Base-by-base conservation (phyloP, 1,284 basidiomycete species). In the Leccinum fallax region DNA sequence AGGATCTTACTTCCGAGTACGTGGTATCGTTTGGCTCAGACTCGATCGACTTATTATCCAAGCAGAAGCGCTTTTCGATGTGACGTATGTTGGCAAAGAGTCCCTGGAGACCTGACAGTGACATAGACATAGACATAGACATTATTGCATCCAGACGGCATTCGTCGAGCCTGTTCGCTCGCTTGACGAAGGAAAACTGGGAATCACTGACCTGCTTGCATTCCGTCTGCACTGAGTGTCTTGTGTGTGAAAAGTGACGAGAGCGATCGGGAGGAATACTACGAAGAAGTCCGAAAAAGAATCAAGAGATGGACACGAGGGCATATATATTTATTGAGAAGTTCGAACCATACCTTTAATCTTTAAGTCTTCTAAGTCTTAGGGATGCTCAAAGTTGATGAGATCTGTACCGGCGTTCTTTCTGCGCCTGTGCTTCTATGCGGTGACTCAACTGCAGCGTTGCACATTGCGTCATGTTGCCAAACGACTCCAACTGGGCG, bases 1-100 rank as follows among this genome's bases (percentile, higher is more conserved):
- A 58, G 84, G 83, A 0, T 63, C 69, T 6, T 64, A 65, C 26
- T 71, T 85, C 54, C 72, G 84, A 64, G 81, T 83, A 63, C 58
- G 81, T 74, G 15, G 7, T 3, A 0, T 36, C 7, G 5, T 53
- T 59, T 60, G 15, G n/a, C 32, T 30, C 51, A 6, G 15, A 21
- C 46, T 36, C 3, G 34, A 46, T 15, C 5, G 10, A 24, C 24
- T 59, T 5, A 56, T 30, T 9, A 43, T 53, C 10, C 4, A 8
- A 3, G 40, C 54, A 72, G 70, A 57, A 62, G 62, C 70, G 61
- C 4, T 73, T 72, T 55, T 55, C 59, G 0, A 2, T 61, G 6
- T 70, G 56, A 67, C 32, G 1, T 49, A 10, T 19, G 43, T 28
- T 28, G 28, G 28, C 28, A 28, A 28, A 28, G 28, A 28, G 28